Base-by-base conservation (phyloP, 1,284 basidiomycete species). In the Pyrrhoderma lamaoense region DNA sequence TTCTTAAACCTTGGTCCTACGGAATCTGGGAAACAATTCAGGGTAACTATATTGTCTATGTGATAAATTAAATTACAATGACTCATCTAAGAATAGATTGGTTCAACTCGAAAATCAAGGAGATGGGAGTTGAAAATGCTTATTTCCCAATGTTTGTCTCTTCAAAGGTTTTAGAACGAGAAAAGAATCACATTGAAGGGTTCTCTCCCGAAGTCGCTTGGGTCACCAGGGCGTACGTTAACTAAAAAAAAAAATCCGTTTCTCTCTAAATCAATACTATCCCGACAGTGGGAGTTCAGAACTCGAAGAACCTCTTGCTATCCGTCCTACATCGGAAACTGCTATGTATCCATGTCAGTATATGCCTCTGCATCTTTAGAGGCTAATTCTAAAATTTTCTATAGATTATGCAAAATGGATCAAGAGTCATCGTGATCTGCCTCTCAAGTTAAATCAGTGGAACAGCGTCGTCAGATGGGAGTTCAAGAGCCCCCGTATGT, bases 131-230 rank as follows among this genome's bases (percentile, higher is more conserved):
- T 27, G 89, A 96, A 66, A 98, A 99, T 69, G 86, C 93, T 40
- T 99, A 97, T 66, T 99, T 99, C 79, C 96, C 95, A 13, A 97
- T 99, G 93, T 98, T 99, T 62, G 91, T 99, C 47, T 96, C 93
- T 0, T 70, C 79, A 52, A 91, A 91, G 56, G 91, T 96, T 35
- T 80, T 99, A 49, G 94, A 99, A 70, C 79, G 88, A 45, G 95
- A 99, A 69, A 99, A 99, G 74, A 88, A 99, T 63, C 95, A 99
- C 68, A 93, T 99, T 58, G 96, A 98, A 67, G 95, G 95, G n/a
- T 99, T 99, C 69, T 96, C 95, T 56, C 94, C 95, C 1, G 95
- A 99, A 69, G 96, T 99, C 34, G 96, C 95, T 22, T 99, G 95
- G 96, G 96, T 99, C 50, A 99, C 96, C 42, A 79, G 80, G 69